Evolutionary conservation across 495 filamentous ascomycete genomes (phyloP).

Genomic region (Copromyces sp.): DNA sequence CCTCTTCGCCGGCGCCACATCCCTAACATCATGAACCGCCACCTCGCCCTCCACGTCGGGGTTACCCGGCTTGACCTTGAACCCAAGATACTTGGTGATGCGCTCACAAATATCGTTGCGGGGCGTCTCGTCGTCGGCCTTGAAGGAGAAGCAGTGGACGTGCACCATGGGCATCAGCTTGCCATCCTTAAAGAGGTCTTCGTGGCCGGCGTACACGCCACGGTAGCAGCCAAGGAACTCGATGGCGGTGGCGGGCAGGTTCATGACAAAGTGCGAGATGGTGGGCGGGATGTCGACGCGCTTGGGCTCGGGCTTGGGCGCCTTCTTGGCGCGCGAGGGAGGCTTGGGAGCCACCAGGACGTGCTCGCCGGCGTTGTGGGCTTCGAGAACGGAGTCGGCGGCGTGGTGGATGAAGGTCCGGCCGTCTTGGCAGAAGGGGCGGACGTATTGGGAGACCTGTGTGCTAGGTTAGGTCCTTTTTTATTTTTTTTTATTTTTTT

Average conservation of each 20-base stretch:
- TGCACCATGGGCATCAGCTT: constrained; percentile 68
- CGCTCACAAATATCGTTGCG: constrained; percentile 56
- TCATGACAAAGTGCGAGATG: constrained; percentile 92
- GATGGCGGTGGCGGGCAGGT: constrained; percentile 82
- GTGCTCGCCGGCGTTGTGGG: constrained; percentile 36
- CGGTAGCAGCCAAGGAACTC: constrained; percentile 78
- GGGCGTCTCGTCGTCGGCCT: constrained; percentile 55
- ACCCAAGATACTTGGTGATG: constrained; percentile 50
- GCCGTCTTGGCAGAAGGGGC: constrained; percentile 70
- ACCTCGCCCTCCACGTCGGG: constrained; percentile 46
- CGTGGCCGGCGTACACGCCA: constrained; percentile 64
- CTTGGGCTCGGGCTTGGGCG: constrained; percentile 26
- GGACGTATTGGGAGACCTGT: constrained; percentile 63
- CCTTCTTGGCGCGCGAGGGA: constrained; percentile 24
- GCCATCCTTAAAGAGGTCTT: constrained; percentile 53
- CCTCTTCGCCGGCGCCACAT: constrained; percentile 85
- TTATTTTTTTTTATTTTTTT: too few species aligned
- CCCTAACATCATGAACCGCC: constrained; percentile 64
- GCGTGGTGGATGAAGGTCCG: constrained; percentile 65
- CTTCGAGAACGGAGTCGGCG: constrained; percentile 48
- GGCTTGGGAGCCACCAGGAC: constrained; percentile 32
- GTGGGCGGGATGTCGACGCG: constrained; percentile 50
- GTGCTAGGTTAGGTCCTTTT: background rate
- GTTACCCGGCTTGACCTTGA: constrained; percentile 49
- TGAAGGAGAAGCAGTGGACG: constrained; percentile 79